Conservation (phyloP, 352 stramenopile genomes). For the Phytophthora pistaciae region DNA sequence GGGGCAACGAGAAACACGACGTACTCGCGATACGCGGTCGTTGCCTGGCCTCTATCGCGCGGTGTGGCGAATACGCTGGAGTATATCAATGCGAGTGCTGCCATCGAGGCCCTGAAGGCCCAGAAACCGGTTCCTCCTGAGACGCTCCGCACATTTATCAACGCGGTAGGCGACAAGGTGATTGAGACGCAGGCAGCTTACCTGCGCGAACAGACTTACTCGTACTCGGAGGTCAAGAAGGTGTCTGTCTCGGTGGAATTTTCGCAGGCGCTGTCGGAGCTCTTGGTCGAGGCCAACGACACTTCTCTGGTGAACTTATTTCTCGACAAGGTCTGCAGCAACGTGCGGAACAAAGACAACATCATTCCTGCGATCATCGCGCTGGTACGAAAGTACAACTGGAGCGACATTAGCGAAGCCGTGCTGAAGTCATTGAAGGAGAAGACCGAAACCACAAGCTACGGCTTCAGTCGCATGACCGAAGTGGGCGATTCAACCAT, state of each 20-base stretch:
- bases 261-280: background rate
- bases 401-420: conserved; percentile 9
- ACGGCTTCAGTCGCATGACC: background rate
- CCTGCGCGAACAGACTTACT: background rate
- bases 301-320: conserved; percentile 14
- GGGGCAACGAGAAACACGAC: conserved; percentile 21
- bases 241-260: conserved; percentile 1
- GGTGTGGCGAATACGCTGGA: conserved; percentile 8
- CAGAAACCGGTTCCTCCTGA: conserved; percentile 3
- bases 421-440: conserved; percentile 6
- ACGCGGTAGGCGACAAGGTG: background rate
- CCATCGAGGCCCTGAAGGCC: conserved; percentile 4
- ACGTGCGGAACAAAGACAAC: conserved; percentile 9
- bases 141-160: conserved; percentile 14
- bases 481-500: conserved; percentile 2
- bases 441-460: background rate
- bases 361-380: conserved; percentile 2
- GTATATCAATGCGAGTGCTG: conserved; percentile 9
- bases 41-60: conserved; percentile 9
- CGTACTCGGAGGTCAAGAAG: background rate
- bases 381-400: conserved; percentile 15
- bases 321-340: conserved; percentile 12
- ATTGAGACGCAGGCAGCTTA: background rate
- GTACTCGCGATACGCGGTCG: conserved; percentile 18
- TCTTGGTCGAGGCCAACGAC: conserved; percentile 16